A percentile compares a stretch with the other conserved stretches of the same genome.
Evolutionary conservation across 306 rosid genomes (phyloP).

Genomic region (Cucurbita argyrosperma): DNA sequence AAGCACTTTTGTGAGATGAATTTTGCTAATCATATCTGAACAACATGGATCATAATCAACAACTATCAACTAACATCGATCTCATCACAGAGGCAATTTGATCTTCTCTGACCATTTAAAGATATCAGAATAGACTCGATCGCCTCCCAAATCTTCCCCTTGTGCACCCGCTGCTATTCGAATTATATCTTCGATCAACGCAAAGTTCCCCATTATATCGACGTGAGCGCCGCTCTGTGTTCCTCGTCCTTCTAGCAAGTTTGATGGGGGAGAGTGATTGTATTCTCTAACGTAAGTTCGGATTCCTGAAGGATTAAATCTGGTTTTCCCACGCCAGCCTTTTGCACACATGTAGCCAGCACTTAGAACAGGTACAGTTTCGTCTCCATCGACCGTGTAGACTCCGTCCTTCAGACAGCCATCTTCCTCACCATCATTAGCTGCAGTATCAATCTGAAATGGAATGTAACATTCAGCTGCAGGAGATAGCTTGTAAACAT

Average conservation of each 20-base stretch:
- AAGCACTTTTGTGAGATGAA: background rate
- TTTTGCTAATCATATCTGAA: background rate
- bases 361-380: constrained; percentile 75
- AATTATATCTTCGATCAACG: constrained; percentile 59
- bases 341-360: constrained; percentile 83
- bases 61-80: background rate
- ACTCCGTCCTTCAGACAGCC: constrained; percentile 62
- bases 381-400: constrained; percentile 61
- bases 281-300: constrained; percentile 46
- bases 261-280: constrained; percentile 67
- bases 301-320: constrained; percentile 64
- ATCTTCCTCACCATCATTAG: constrained; percentile 32
- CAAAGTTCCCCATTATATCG: constrained; percentile 85
- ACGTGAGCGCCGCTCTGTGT: constrained; percentile 85
- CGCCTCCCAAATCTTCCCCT: constrained; percentile 71
- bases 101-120: constrained; percentile 69
- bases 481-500: constrained; percentile 51
- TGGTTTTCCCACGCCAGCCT: constrained; percentile 73
- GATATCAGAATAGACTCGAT: constrained; percentile 53
- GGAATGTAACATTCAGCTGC: constrained; percentile 64
- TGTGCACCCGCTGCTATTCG: constrained; percentile 67
- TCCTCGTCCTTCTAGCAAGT: constrained; percentile 64
- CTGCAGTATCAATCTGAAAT: constrained; percentile 53
- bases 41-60: background rate
- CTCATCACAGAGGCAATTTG: constrained; percentile 29